phyloP scores from a whole-genome alignment of 306 rosid genomes.

The Medicago ruthenica region DNA sequence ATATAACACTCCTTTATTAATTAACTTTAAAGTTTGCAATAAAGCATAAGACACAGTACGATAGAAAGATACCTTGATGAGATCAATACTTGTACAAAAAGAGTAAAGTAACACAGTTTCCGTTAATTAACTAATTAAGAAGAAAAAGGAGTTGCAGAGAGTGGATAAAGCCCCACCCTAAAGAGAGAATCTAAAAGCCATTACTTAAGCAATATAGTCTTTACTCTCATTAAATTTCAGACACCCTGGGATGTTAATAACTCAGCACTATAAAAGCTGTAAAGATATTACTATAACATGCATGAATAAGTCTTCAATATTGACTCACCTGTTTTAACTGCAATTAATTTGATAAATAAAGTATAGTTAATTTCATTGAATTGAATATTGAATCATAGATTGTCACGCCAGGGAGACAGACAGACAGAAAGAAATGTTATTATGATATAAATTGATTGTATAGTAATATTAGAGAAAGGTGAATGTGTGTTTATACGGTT shows the following conservation, averaged over 20 bases:
- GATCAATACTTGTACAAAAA: constrained; percentile 12
- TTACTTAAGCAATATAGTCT: constrained; percentile 35
- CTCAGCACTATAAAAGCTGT: constrained; percentile 55
- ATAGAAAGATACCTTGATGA: constrained; percentile 30
- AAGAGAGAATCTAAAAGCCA: constrained; percentile 49
- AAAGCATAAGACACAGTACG: constrained; percentile 19
- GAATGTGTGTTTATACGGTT: constrained; percentile 55
- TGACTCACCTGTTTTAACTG: background rate
- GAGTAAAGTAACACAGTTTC: constrained; percentile 17
- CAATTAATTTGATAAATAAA: background rate
- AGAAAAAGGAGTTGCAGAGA: constrained; percentile 44
- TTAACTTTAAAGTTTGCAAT: background rate
- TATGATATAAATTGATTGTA: background rate
- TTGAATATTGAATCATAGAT: constrained; percentile 63
- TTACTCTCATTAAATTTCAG: constrained; percentile 38
- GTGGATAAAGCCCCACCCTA: constrained; percentile 20
- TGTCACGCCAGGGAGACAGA: constrained; percentile 66
- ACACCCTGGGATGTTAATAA: constrained; percentile 48
- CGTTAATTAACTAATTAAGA: constrained; percentile 35
- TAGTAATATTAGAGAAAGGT: constrained; percentile 52
- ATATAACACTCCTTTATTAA: constrained; percentile 6
- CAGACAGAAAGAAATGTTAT: constrained; percentile 48
- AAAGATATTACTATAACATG: constrained; percentile 1
- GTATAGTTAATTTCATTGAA: background rate
- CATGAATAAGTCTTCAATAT: background rate